Evolutionary conservation across 768 basidiomycete species (phyloP).

Genomic region (Cystofilobasidium bisporidii): DNA sequence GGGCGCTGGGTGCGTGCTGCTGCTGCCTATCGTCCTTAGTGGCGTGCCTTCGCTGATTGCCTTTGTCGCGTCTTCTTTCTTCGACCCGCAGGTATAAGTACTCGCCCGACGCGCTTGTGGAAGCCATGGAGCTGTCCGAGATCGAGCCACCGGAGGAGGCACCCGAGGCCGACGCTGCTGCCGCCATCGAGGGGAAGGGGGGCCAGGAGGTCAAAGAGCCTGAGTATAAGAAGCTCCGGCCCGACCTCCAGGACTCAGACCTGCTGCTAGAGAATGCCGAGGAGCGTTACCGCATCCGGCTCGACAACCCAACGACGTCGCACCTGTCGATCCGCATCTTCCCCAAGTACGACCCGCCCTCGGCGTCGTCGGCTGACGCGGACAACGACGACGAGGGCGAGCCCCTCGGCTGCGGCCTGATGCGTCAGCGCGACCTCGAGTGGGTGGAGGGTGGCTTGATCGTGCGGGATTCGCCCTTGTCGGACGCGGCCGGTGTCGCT

Average conservation of each 20-base stretch:
- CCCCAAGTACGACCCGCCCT: not conserved
- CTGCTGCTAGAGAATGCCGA: constrained; percentile 22
- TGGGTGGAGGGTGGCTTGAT: constrained; percentile 27
- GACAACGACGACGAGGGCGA: not conserved
- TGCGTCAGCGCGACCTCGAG: constrained; percentile 24
- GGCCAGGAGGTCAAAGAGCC: not conserved
- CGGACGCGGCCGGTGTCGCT: not conserved
- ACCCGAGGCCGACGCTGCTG: not conserved
- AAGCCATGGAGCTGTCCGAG: constrained; percentile 6
- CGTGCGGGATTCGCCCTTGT: constrained; percentile 10
- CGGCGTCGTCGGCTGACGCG: not conserved
- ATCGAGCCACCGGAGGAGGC: constrained; percentile 6
- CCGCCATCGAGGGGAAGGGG: not conserved
- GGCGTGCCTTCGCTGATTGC: not conserved
- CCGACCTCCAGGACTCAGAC: not conserved
- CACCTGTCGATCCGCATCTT: constrained; percentile 10
- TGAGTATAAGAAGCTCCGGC: not conserved
- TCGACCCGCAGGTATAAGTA: constrained; percentile 18
- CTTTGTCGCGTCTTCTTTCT: too few relatives aligned
- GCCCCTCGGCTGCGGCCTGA: constrained; percentile 6
- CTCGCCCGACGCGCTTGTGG: constrained; percentile 13
- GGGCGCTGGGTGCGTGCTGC: constrained; percentile 15
- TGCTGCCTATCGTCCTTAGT: not conserved
- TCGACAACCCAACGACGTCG: not conserved
- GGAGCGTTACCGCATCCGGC: constrained; percentile 15